These are phyloP conservation scores for Rehmannia glutinosa DNA, from an alignment of 257 asterid genomes.

Conservation along the genomic window DNA sequence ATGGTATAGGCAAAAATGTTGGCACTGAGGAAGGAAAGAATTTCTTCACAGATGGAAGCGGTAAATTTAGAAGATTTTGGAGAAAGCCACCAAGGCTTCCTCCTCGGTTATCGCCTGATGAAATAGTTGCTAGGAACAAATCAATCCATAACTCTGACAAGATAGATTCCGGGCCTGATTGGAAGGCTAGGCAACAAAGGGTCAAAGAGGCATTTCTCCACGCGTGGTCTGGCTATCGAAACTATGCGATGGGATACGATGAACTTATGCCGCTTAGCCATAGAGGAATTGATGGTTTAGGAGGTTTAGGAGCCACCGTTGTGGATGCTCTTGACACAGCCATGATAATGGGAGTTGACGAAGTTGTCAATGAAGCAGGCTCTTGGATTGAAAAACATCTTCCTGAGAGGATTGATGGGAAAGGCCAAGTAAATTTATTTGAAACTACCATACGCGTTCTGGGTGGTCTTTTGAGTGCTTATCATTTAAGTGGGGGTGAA, in stretches of 20 bases:
- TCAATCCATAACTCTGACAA: conserved; percentile 32
- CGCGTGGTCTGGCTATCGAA: conserved; percentile 89
- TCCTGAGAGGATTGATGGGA: conserved; percentile 54
- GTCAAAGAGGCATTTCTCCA: conserved; percentile 89
- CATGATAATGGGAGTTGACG: conserved; percentile 86
- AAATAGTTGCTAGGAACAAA: conserved; percentile 47
- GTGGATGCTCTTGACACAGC: conserved; percentile 97
- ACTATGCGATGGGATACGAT: conserved; percentile 82
- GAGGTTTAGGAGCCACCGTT: conserved; percentile 94
- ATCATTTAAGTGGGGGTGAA: conserved; percentile 77
- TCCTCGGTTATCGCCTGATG: conserved; percentile 85
- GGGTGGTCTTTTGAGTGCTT: conserved; percentile 97
- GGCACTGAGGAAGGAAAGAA: conserved; percentile 45
- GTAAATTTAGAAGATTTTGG: conserved; percentile 59
- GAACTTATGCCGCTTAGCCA: conserved; percentile 94
- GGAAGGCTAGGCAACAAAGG: conserved; percentile 64
- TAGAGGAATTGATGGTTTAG: conserved; percentile 76
- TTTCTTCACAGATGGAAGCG: conserved; percentile 39
- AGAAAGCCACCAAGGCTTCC: conserved; percentile 86
- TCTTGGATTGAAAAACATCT: conserved; percentile 83
- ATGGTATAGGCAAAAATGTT: conserved; percentile 28
- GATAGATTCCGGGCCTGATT: conserved; percentile 37
- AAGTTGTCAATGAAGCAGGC: conserved; percentile 76
- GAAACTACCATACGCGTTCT: conserved; percentile 90
- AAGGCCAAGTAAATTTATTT: conserved; percentile 89